Conservation (phyloP, 208 protist species). For the Tritrichomonas foetus region DNA sequence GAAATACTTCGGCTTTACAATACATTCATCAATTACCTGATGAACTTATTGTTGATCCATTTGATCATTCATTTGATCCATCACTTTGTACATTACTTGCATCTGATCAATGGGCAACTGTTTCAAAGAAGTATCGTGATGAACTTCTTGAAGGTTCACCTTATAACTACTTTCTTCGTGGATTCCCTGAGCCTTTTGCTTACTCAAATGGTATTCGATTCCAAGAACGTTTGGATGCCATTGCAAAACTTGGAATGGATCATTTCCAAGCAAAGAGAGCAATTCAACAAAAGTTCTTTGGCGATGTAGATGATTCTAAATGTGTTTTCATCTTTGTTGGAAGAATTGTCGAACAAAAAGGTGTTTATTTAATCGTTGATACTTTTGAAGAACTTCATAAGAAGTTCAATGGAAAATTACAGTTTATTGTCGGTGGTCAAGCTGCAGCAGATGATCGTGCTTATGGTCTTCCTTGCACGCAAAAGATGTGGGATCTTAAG, state of each 20-base stretch:
- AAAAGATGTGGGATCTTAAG: conserved; percentile 26
- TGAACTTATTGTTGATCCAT: conserved; percentile 13
- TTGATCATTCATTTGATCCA: conserved; percentile 38
- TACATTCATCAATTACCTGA: conserved; percentile 31
- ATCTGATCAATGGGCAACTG: conserved; percentile 30
- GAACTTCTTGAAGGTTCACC: neutral
- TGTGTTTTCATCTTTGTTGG: conserved; percentile 23
- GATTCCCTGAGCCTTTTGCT: conserved; percentile 16
- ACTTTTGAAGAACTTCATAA: conserved; percentile 19
- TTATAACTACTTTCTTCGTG: conserved; percentile 28
- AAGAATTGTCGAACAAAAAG: conserved; percentile 31
- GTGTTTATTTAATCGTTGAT: conserved; percentile 16
- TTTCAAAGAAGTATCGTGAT: conserved; percentile 34
- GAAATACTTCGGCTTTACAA: neutral
- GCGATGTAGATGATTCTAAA: neutral
- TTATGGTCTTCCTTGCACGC: neutral
- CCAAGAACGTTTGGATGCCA: neutral
- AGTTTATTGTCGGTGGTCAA: conserved; percentile 25
- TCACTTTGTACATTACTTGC: neutral
- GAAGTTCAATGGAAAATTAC: neutral
- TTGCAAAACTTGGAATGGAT: neutral
- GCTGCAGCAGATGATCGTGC: neutral
- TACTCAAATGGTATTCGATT: conserved; percentile 22
- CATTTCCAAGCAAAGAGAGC: neutral
- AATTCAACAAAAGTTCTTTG: conserved; percentile 14